These are phyloP conservation scores for Parmales sp. DNA, from an alignment of 108 stramenopile species.

Conservation along the genomic window DNA sequence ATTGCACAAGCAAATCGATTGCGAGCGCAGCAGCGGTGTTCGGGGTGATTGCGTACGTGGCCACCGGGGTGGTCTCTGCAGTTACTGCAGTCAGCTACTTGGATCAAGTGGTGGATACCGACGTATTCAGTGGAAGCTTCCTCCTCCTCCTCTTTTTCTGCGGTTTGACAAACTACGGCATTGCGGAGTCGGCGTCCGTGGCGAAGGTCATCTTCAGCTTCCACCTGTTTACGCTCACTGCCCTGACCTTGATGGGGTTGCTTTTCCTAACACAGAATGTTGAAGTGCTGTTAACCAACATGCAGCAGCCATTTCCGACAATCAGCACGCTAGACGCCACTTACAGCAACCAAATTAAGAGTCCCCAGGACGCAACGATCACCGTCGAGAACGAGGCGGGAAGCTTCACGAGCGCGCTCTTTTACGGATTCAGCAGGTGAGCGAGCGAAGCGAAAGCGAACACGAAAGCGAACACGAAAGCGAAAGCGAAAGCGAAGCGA, in stretches of 20 bases:
- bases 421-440: too few species aligned
- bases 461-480: too few species aligned
- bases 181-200: conserved; percentile 48
- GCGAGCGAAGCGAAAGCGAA: too few species aligned
- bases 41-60: conserved; percentile 57
- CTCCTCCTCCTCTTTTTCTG: conserved; percentile 44
- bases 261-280: conserved; percentile 33
- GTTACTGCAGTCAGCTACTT: conserved; percentile 39
- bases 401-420: too few species aligned
- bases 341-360: background rate
- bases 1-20: conserved; percentile 50
- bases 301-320: conserved; percentile 23
- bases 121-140: too few species aligned
- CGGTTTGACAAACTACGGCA: conserved; percentile 34
- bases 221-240: conserved; percentile 39
- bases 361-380: background rate
- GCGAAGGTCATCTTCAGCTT: conserved; percentile 47
- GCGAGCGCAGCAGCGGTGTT: conserved; percentile 51
- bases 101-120: too few species aligned
- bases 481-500: too few species aligned
- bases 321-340: conserved; percentile 12
- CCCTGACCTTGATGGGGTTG: conserved; percentile 25
- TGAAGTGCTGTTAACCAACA: conserved; percentile 28
- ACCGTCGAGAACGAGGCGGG: background rate
- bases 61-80: conserved; percentile 46